A percentile compares a stretch with the other conserved stretches of the same genome.
Evolutionary conservation across 2,329 filamentous ascomycete species (phyloP).

Genomic region (Aspergillus texensis): DNA sequence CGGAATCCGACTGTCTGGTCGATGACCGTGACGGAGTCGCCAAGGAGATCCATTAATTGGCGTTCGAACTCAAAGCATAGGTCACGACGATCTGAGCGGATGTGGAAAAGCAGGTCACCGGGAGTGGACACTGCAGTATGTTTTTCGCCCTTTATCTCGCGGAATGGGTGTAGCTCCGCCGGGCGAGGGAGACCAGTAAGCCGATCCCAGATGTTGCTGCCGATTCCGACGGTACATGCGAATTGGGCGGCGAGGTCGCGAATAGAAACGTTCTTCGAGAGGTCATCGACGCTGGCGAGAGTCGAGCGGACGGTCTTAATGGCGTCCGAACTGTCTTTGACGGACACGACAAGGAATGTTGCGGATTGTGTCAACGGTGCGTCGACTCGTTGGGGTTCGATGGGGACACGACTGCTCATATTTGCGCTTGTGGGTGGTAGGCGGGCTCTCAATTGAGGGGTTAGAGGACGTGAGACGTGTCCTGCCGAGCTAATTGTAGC

Average conservation of each 20-base stretch:
- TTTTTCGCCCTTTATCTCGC: slow-evolving; percentile 47
- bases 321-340: slow-evolving; percentile 37
- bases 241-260: slow-evolving; percentile 52
- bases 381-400: slow-evolving; percentile 48
- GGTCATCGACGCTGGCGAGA: slow-evolving; percentile 48
- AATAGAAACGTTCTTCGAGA: slow-evolving; percentile 58
- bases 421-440: neutral
- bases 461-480: neutral
- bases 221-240: slow-evolving; percentile 59
- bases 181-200: slow-evolving; percentile 52
- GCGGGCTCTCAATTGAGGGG: neutral
- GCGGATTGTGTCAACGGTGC: slow-evolving; percentile 56
- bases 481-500: neutral
- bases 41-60: slow-evolving; percentile 55
- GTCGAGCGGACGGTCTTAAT: slow-evolving; percentile 48
- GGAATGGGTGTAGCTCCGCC: slow-evolving; percentile 56
- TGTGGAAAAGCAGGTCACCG: slow-evolving; percentile 62
- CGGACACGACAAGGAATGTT: slow-evolving; percentile 57
- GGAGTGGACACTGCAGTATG: slow-evolving; percentile 60
- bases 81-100: slow-evolving; percentile 59
- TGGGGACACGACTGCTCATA: slow-evolving; percentile 5
- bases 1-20: slow-evolving; percentile 61
- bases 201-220: slow-evolving; percentile 55
- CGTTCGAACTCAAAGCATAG: slow-evolving; percentile 62
- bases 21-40: slow-evolving; percentile 50